Evolutionary conservation across 2,329 filamentous ascomycete species (phyloP), one percentile per base, ranked within the genome.

Genomic region (Cercospora zeae-maydis): DNA sequence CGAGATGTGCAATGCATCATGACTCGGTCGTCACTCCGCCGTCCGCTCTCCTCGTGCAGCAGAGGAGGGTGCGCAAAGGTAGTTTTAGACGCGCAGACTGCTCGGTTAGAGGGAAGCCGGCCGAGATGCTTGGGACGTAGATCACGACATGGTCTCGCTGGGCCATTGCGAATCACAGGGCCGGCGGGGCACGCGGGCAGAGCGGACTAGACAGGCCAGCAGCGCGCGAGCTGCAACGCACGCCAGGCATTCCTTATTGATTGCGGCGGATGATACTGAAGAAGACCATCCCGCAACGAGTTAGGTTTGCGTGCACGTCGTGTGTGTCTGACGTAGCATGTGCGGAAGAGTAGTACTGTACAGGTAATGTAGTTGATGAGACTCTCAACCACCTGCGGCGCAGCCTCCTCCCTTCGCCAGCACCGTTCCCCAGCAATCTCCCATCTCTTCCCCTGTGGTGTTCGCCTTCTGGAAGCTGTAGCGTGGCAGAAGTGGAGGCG

Each of bases 81-180:
- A 31, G 47, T 3, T 13, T 2, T 21, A 51, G 21, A 19, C 57
- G 57, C 45, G 30, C 42, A 51, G 42, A 13, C 30, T 16, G 33
- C 45, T 59, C 57, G 57, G 57, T 51, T 59, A 19, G 27, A 49
- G 14, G 57, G 52, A 59, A n/a, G n/a, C n/a, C n/a, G n/a, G 57
- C 57, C 57, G 57, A 59, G 42, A 24, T 59, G 45, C 45, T 52
- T 59, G 45, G 57, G 57, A 51, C 24, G 57, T 31, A 59, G 57
- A 59, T 59, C 57, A 36, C 19, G 31, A 45, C 57, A 52, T 39
- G 56, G 56, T 36, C 39, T 47, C 30, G 8, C 47, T 13, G 39
- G 56, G 56, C 56, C 56, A 47, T 58, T 58, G 56, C 56, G 56
- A 47, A 58, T 52, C 47, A 52, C 30, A 59, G 45, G 16, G 31